These are phyloP conservation scores for Yamadazyma triangularis DNA, from an alignment of 1,139 yeast genomes.

Conservation along the genomic window DNA sequence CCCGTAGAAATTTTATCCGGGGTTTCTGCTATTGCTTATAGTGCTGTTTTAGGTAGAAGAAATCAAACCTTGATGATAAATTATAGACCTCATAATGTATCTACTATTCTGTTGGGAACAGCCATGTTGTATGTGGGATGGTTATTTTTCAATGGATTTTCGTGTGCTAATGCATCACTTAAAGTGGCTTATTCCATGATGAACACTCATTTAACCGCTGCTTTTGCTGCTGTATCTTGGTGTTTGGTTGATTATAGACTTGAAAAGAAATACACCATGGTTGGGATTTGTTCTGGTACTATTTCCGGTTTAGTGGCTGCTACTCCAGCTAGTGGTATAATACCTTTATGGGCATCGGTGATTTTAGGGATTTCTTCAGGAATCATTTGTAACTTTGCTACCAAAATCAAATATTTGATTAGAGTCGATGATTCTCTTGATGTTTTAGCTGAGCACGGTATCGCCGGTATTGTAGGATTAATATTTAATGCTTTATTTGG, in stretches of 20 bases:
- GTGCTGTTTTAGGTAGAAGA: constrained; percentile 78
- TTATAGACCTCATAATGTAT: constrained; percentile 92
- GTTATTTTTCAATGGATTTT: constrained; percentile 86
- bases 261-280: constrained; percentile 90
- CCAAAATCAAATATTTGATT: constrained; percentile 77
- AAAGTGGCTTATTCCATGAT: constrained; percentile 80
- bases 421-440: constrained; percentile 91
- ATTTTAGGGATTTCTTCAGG: constrained; percentile 81
- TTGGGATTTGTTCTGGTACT: constrained; percentile 91
- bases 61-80: constrained; percentile 80
- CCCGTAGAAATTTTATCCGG: constrained; percentile 94
- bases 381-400: constrained; percentile 80
- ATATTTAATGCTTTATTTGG: constrained; percentile 86
- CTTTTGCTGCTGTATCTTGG: constrained; percentile 92
- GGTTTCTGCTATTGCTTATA: constrained; percentile 82
- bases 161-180: constrained; percentile 61
- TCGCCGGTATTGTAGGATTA: constrained; percentile 89
- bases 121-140: constrained; percentile 65
- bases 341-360: constrained; percentile 89
- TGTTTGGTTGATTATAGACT: constrained; percentile 82
- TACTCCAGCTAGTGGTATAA: constrained; percentile 88
- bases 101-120: constrained; percentile 79
- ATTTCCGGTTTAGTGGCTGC: constrained; percentile 96
- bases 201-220: constrained; percentile 88
- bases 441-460: constrained; percentile 96